A percentile compares a stretch with the other conserved stretches of the same genome.
Conservation (phyloP, 2,329 filamentous ascomycete genomes). For the Fusarium succisae region DNA sequence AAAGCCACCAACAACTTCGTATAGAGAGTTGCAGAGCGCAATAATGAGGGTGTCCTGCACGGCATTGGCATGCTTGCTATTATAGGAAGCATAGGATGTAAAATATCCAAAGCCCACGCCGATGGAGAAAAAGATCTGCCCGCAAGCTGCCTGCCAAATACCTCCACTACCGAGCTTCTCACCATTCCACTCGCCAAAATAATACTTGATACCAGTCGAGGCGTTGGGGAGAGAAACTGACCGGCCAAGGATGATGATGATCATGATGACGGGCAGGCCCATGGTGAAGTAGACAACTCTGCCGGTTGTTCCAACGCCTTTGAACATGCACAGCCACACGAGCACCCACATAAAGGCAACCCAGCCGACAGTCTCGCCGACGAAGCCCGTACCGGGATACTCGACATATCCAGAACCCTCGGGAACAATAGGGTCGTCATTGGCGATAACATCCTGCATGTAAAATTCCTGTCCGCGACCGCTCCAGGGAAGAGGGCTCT, state of each 20-base stretch:
- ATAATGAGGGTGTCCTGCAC: not conserved
- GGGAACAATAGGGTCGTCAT: not conserved
- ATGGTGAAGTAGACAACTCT: not conserved
- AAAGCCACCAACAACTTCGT: not conserved
- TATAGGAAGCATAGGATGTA: conserved; percentile 64
- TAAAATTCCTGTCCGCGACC: conserved; percentile 16
- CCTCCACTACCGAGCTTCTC: not conserved
- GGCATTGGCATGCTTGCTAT: conserved; percentile 58
- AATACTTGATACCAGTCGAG: not conserved
- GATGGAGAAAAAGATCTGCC: conserved; percentile 52
- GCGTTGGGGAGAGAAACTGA: not conserved
- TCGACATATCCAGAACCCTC: not conserved
- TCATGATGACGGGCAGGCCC: not conserved
- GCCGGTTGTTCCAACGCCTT: not conserved
- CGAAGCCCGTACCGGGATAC: not conserved
- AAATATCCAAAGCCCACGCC: conserved; percentile 65
- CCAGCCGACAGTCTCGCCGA: not conserved
- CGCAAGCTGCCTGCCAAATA: conserved; percentile 61
- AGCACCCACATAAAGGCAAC: not conserved
- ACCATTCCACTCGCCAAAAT: not conserved
- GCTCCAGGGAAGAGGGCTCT: conserved; percentile 61
- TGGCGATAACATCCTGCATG: not conserved
- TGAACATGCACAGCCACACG: not conserved
- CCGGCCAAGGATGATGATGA: not conserved
- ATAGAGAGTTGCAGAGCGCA: not conserved